Base-by-base conservation (phyloP, 352 stramenopile species). In the Phytophthora ohioensis region DNA sequence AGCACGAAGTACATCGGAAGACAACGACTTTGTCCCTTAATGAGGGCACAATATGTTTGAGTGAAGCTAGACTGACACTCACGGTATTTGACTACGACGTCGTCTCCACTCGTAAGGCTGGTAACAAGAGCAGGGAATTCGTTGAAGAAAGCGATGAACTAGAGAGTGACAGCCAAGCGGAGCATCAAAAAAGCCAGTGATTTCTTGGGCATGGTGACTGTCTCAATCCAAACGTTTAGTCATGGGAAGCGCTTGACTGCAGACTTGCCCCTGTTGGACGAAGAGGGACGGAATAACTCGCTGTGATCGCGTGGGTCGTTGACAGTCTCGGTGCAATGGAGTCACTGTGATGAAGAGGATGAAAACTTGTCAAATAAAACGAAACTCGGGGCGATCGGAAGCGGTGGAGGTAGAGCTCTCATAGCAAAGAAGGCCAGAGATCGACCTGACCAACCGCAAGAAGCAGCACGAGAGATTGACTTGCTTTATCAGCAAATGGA, bases 321-420 rank as follows among this genome's bases (percentile, higher is more conserved):
- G 34, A 89, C 72, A 3, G 62, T 92, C 15, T 78, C 73, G 0
- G 67, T 94, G 4, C 82, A 91, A 12, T 94, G 84, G 86, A 83
- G 69, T 7, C 71, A 91, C 38, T 79, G 71, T 58, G 39, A 60
- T 0, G 58, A 77, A 0, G 48, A 75, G 4, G 61, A 58, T 11
- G 13, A 64, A 12, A 46, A 64, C 6, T 51, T 54, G 47, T 34
- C 53, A 8, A 63, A 62, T 42, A 27, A 3, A 49, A 36, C 53
- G 9, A 76, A 70, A 57, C 64, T 76, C 9, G 66, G 69, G 57
- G 57, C 57, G n/a, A 56, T 76, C 10, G 64, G 69, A n/a, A 69
- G 64, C 45, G 69, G 57, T 41, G 57, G 69, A 41, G 57, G 64
- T 7, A 62, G 53, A 69, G 47, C 46, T 15, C 41, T 73, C 7